Evolutionary conservation across 768 basidiomycete genomes (phyloP), one percentile per base, ranked within the genome.

Genomic region (Rubroboletus pulcherrimus): DNA sequence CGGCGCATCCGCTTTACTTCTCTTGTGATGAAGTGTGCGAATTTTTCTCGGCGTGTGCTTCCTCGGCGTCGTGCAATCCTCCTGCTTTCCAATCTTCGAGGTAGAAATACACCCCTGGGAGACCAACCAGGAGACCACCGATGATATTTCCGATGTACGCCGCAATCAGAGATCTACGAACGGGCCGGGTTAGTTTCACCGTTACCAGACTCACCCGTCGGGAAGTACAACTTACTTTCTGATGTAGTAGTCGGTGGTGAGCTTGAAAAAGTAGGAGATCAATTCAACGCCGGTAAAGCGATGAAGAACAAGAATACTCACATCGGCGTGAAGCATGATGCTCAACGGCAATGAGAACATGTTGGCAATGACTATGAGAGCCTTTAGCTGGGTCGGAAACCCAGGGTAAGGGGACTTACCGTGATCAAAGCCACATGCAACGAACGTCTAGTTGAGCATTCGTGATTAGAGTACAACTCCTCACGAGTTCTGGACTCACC

Each of bases 331-430:
- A 62, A 88, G 83, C 79, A 89, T 83, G 34, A 89, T 87, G 9
- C 85, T 78, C 37, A 89, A 67, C 0, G 86, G 85, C 8, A 89
- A 71, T 4, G 82, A 87, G 67, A 84, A 89, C 87, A 89, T 89
- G 65, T 89, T 89, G 19, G 87, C 87, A 29, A 87, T 72, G 10
- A 87, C 85, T 86, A 44, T 15, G 43, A 35, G 33, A 31, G 49
- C 33, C 17, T 47, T 51, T 42, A 56, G 34, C 47, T 9, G n/a
- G 8, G 5, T 7, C 24, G 12, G 7, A 35, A 42, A 42, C 29
- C 14, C 19, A 30, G 19, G 30, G n/a, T 9, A 39, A 48, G 33
- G 4, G 2, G 21, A 53, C 76, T 53, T 66, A 82, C 87, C 84
- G 74, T 89, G 87, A 62, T 89, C 87, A 59, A 77, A 87, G 12